Evolutionary conservation across 1,284 basidiomycete species (phyloP).

Genomic region (Cerrena zonata): DNA sequence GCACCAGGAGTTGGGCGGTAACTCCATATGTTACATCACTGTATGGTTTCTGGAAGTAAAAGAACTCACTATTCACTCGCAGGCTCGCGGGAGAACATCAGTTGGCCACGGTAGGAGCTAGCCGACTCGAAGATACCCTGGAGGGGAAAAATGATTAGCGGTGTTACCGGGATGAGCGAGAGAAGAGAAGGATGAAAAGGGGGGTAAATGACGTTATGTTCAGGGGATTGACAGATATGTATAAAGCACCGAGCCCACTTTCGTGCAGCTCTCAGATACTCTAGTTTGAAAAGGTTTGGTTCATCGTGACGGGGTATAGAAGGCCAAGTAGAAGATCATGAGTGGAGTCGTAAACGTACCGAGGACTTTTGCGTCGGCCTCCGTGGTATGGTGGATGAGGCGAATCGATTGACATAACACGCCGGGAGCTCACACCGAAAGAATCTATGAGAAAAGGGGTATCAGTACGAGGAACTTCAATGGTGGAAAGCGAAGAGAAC

Average conservation of each 20-base stretch:
- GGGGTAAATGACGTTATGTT: too few species aligned
- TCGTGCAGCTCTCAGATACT: conserved; percentile 71
- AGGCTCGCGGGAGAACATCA: too few species aligned
- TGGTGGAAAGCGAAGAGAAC: conserved; percentile 27
- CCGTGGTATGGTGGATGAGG: too few species aligned
- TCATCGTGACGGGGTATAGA: conserved; percentile 52
- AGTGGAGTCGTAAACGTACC: too few species aligned
- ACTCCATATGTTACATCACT: conserved; percentile 64
- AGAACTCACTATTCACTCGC: background rate
- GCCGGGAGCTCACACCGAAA: too few species aligned
- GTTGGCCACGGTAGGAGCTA: too few species aligned
- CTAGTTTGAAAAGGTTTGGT: conserved; percentile 73
- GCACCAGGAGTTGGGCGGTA: conserved; percentile 67
- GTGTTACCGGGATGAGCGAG: too few species aligned
- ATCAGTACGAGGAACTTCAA: background rate
- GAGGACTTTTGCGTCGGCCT: too few species aligned
- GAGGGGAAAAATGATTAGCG: background rate
- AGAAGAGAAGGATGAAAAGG: too few species aligned
- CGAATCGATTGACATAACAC: too few species aligned
- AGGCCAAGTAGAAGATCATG: too few species aligned
- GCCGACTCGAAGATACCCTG: too few species aligned
- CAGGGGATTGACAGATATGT: conserved; percentile 62
- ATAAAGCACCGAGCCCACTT: conserved; percentile 57
- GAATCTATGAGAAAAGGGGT: conserved; percentile 3
- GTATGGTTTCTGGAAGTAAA: conserved; percentile 1